A percentile compares a stretch with the other conserved stretches of the same genome.
These are phyloP conservation scores for Aspergillus ruber DNA, from an alignment of 2,329 filamentous ascomycete species.

Conservation along the genomic window DNA sequence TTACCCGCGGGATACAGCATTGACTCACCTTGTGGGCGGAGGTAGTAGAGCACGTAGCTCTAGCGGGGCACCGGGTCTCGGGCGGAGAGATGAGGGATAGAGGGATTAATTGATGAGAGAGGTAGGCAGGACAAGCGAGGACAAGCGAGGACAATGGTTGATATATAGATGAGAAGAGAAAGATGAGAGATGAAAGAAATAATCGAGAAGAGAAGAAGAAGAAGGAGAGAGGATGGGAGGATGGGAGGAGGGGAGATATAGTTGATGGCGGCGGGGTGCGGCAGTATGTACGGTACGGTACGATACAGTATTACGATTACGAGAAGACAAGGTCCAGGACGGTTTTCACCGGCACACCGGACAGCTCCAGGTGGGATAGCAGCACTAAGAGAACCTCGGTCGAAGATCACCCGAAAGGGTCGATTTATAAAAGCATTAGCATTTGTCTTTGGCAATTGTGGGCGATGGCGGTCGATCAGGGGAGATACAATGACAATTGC, in stretches of 20 bases:
- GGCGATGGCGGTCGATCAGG: no score
- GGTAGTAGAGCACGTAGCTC: no score
- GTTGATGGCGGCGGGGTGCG: conserved; percentile 1
- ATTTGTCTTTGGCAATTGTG: no score
- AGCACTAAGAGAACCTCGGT: neutral
- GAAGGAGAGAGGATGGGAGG: neutral
- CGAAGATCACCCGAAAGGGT: neutral
- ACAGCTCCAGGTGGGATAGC: neutral
- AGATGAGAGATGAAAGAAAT: neutral
- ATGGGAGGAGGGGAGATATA: neutral
- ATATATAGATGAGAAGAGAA: neutral
- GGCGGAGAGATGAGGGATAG: neutral
- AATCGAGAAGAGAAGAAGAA: neutral
- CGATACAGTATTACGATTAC: conserved; percentile 3
- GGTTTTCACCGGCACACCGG: conserved; percentile 21
- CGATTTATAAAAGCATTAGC: no score
- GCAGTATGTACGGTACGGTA: conserved; percentile 1
- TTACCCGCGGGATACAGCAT: neutral
- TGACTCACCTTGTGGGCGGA: neutral
- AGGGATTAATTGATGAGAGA: neutral
- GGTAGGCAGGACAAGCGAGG: neutral
- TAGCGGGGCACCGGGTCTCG: no score
- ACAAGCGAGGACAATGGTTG: neutral
- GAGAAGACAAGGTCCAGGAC: neutral
- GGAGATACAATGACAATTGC: no score